phyloP scores from a whole-genome alignment of 2,329 filamentous ascomycete species.

The Ascochyta lentis region DNA sequence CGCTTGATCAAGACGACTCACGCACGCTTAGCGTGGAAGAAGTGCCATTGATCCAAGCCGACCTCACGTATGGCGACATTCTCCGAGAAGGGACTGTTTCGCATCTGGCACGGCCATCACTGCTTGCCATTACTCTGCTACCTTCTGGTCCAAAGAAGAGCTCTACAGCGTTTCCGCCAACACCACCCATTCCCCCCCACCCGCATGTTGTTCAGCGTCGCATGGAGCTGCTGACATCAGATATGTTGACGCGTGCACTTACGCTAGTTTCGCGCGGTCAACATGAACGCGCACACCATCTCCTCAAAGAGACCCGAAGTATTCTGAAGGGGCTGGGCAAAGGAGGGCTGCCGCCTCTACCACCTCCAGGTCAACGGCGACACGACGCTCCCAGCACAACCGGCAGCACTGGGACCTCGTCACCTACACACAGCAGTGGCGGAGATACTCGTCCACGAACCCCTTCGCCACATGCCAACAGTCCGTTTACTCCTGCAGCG shows the following conservation, averaged over 20 bases:
- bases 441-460: conserved; percentile 43
- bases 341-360: conserved; percentile 88
- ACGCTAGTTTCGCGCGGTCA: conserved; percentile 90
- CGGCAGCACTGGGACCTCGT: conserved; percentile 47
- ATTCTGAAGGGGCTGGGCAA: conserved; percentile 97
- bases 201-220: conserved; percentile 93
- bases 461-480: conserved; percentile 49
- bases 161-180: conserved; percentile 57
- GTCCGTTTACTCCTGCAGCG: conserved; percentile 64
- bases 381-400: conserved; percentile 50
- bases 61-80: conserved; percentile 92
- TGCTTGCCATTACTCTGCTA: conserved; percentile 95
- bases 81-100: conserved; percentile 85
- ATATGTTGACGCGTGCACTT: conserved; percentile 93
- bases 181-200: conserved; percentile 87
- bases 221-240: conserved; percentile 96
- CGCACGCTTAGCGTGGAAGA: conserved; percentile 88
- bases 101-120: conserved; percentile 85
- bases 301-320: conserved; percentile 89
- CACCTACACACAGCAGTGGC: conserved; percentile 50
- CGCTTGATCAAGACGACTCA: conserved; percentile 84
- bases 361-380: conserved; percentile 60
- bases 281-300: conserved; percentile 90
- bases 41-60: conserved; percentile 91
- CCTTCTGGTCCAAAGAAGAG: conserved; percentile 72